These are phyloP conservation scores for Nakazawaea populi DNA, from an alignment of 805 yeast genomes.

Conservation along the genomic window DNA sequence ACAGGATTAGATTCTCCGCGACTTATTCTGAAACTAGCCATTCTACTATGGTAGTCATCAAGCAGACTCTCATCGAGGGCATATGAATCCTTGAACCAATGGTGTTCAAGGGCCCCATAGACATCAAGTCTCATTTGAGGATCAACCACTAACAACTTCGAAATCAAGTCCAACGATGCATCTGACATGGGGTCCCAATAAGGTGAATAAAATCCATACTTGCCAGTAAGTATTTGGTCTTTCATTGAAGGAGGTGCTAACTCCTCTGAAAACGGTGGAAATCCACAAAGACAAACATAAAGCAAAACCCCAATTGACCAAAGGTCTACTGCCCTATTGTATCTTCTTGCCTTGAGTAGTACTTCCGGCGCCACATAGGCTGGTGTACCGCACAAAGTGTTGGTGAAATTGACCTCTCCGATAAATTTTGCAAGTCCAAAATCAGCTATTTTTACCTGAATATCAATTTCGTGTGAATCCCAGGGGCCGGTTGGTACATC, in stretches of 20 bases:
- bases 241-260: constrained; percentile 74
- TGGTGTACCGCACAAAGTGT: constrained; percentile 81
- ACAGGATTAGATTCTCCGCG: constrained; percentile 6
- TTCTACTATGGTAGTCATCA: background rate
- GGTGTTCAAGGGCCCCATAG: background rate
- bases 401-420: constrained; percentile 69
- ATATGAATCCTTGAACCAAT: constrained; percentile 9
- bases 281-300: constrained; percentile 77
- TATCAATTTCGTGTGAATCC: constrained; percentile 55
- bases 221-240: constrained; percentile 64
- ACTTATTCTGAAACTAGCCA: constrained; percentile 1
- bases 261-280: constrained; percentile 82
- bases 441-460: constrained; percentile 72
- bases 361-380: constrained; percentile 87
- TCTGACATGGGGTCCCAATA: constrained; percentile 74
- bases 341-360: constrained; percentile 45
- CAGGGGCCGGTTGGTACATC: constrained; percentile 39
- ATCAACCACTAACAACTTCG: constrained; percentile 51
- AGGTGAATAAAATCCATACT: constrained; percentile 71
- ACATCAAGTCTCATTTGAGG: constrained; percentile 35
- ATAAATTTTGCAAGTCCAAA: constrained; percentile 70
- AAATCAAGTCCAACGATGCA: constrained; percentile 57
- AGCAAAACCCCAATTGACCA: constrained; percentile 81
- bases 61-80: background rate
- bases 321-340: constrained; percentile 68